Evolutionary conservation across 805 yeast species (phyloP).

Genomic region (Candida silvicultrix): DNA sequence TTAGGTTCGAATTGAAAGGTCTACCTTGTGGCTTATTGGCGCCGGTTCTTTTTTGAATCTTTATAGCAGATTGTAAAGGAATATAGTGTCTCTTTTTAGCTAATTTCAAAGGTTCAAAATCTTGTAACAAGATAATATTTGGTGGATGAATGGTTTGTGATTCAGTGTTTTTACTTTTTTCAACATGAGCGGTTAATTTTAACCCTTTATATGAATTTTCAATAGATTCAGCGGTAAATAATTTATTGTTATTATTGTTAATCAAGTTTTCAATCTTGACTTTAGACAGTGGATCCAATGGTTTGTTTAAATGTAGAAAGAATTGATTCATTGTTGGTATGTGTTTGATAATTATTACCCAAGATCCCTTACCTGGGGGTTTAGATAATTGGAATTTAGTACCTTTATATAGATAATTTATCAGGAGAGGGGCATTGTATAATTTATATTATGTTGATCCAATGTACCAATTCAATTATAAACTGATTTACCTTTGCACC

Average conservation of each 20-base stretch:
- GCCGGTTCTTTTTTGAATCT: slow-evolving; percentile 6
- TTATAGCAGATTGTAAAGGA: slow-evolving; percentile 3
- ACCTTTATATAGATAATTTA: neutral
- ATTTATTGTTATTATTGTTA: neutral
- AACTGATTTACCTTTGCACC: no score
- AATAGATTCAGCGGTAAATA: neutral
- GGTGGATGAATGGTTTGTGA: slow-evolving; percentile 7
- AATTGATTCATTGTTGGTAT: neutral
- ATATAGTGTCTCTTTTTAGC: slow-evolving; percentile 22
- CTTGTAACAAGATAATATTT: slow-evolving; percentile 15
- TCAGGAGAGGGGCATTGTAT: no score
- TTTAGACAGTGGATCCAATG: neutral
- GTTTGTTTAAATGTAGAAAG: neutral
- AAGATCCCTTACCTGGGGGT: no score
- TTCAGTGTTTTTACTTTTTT: neutral
- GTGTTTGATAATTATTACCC: neutral
- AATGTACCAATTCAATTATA: no score
- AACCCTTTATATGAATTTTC: no score
- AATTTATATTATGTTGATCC: no score
- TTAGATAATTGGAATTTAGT: no score
- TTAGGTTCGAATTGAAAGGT: slow-evolving; percentile 21
- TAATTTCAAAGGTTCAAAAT: slow-evolving; percentile 18
- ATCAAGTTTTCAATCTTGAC: neutral
- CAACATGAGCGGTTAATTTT: neutral
- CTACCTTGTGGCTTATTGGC: slow-evolving; percentile 19